phyloP scores from a whole-genome alignment of 495 filamentous ascomycete genomes.

The Annulohypoxylon moriforme region DNA sequence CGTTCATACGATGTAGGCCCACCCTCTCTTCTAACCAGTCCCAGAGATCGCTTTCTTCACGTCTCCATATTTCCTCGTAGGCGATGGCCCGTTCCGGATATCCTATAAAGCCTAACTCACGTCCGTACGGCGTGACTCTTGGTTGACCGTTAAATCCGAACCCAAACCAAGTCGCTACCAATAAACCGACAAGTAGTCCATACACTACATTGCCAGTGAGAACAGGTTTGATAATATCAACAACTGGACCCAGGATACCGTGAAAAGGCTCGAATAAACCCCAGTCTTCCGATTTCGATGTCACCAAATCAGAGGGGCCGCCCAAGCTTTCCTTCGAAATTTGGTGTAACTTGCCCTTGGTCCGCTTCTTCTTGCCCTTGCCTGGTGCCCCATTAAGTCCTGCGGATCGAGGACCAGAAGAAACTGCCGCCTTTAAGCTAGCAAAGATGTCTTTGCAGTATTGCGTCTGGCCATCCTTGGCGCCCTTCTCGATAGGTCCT shows the following conservation, averaged over 20 bases:
- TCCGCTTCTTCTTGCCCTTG: constrained; percentile 67
- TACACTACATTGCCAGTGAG: constrained; percentile 75
- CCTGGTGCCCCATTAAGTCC: constrained; percentile 52
- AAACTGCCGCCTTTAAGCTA: constrained; percentile 76
- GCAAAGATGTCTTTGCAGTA: constrained; percentile 83
- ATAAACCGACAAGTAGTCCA: constrained; percentile 67
- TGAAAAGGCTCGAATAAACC: constrained; percentile 83
- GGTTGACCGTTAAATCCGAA: constrained; percentile 58
- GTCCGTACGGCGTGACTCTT: constrained; percentile 49
- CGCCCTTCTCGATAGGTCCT: constrained; percentile 95
- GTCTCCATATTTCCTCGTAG: constrained; percentile 93
- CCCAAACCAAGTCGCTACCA: constrained; percentile 67
- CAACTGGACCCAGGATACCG: constrained; percentile 73
- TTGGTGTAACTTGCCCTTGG: constrained; percentile 65
- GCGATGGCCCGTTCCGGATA: constrained; percentile 78
- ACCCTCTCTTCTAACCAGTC: constrained; percentile 93
- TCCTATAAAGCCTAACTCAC: constrained; percentile 52
- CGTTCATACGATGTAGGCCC: constrained; percentile 74
- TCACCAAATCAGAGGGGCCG: constrained; percentile 58
- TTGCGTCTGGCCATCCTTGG: constrained; percentile 85
- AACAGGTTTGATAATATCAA: constrained; percentile 75
- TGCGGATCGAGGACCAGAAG: constrained; percentile 66
- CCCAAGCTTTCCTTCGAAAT: constrained; percentile 56
- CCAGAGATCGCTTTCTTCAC: constrained; percentile 93
- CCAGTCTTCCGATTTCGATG: constrained; percentile 68